phyloP scores from a whole-genome alignment of 345 rosid species.

The Linum tenue region DNA sequence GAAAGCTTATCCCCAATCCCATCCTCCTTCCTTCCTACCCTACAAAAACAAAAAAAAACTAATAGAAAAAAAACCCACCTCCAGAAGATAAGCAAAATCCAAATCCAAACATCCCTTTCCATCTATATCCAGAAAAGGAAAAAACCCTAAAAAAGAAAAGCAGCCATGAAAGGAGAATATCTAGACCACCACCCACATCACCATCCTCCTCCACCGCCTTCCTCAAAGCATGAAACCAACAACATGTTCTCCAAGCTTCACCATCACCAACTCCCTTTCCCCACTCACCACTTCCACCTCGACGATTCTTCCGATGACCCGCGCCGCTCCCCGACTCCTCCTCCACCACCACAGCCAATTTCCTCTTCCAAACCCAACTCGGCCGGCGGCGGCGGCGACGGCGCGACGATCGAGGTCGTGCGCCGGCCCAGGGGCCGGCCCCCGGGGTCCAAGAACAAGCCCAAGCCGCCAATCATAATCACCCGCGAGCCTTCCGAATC shows the following conservation, averaged over 20 bases:
- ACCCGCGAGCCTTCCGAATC: slow-evolving; percentile 34
- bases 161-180: slow-evolving; percentile 57
- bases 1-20: no score
- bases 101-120: no score
- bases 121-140: background rate
- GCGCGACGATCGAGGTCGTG: slow-evolving; percentile 55
- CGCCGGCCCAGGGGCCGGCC: slow-evolving; percentile 87
- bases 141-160: background rate
- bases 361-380: slow-evolving; percentile 1
- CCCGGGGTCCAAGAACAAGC: slow-evolving; percentile 84
- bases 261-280: slow-evolving; percentile 35
- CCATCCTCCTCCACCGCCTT: background rate
- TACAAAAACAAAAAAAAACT: no score
- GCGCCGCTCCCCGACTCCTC: no score
- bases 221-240: background rate
- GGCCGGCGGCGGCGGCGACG: slow-evolving; percentile 24
- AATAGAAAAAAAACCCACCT: no score
- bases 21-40: no score
- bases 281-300: slow-evolving; percentile 24
- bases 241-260: slow-evolving; percentile 57
- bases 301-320: slow-evolving; percentile 16
- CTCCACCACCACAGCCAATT: no score
- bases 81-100: no score
- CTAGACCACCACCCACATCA: slow-evolving; percentile 13
- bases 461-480: slow-evolving; percentile 55